These are phyloP conservation scores for Jatropha curcas DNA, from an alignment of 345 rosid genomes.

Conservation along the genomic window DNA sequence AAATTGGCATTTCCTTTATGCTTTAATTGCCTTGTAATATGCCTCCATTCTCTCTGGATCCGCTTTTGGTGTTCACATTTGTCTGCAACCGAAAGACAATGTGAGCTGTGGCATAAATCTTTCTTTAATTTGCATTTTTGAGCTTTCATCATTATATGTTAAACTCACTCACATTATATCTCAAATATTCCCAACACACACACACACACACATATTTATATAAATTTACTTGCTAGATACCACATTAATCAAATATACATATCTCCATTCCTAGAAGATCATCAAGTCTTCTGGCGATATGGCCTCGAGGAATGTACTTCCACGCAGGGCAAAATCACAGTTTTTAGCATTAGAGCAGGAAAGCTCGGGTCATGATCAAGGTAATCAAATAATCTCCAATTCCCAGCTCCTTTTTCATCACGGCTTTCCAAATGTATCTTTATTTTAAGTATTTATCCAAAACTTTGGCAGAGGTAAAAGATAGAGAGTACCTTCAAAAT, in stretches of 20 bases:
- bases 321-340: background rate
- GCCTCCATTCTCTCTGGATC: background rate
- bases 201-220: background rate
- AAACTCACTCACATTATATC: too few relatives aligned
- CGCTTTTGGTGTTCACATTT: too few relatives aligned
- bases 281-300: slow-evolving; percentile 15
- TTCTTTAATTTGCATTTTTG: too few relatives aligned
- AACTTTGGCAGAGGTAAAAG: slow-evolving; percentile 10
- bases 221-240: too few relatives aligned
- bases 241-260: background rate
- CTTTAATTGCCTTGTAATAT: too few relatives aligned
- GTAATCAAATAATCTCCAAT: slow-evolving; percentile 7
- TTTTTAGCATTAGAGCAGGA: background rate
- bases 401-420: too few relatives aligned
- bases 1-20: background rate
- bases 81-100: too few relatives aligned
- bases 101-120: too few relatives aligned
- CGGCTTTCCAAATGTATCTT: too few relatives aligned
- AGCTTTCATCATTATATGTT: too few relatives aligned
- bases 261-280: background rate
- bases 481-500: slow-evolving; percentile 25
- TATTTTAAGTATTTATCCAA: too few relatives aligned
- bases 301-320: background rate
- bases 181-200: background rate
- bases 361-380: background rate